Percentiles rank a stretch among this genome's conserved stretches.
These are phyloP conservation scores for Kazachstania africana DNA, from an alignment of 805 yeast species.

Conservation along the genomic window DNA sequence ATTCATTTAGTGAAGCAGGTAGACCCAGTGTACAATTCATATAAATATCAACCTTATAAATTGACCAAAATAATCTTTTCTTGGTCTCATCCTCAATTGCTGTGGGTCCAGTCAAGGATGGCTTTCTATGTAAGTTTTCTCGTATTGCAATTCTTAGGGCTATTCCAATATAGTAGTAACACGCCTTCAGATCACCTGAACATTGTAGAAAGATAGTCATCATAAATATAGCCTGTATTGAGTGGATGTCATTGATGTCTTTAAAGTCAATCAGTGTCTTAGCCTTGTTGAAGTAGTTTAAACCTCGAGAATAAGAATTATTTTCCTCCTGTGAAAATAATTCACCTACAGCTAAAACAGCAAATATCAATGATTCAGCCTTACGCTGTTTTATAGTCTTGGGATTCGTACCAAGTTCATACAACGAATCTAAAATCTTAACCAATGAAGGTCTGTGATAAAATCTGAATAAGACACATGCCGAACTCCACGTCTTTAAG, in stretches of 20 bases:
- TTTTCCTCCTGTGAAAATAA: slow-evolving; percentile 48
- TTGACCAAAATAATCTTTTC: slow-evolving; percentile 79
- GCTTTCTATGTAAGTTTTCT: slow-evolving; percentile 72
- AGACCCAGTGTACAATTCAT: slow-evolving; percentile 79
- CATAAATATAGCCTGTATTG: slow-evolving; percentile 81
- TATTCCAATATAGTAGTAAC: slow-evolving; percentile 82
- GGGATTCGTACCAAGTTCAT: slow-evolving; percentile 41
- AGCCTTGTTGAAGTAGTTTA: slow-evolving; percentile 69
- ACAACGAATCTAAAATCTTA: slow-evolving; percentile 61
- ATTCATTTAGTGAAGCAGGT: slow-evolving; percentile 65
- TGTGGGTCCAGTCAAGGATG: slow-evolving; percentile 45
- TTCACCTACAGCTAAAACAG: slow-evolving; percentile 84
- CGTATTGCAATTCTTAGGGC: slow-evolving; percentile 73
- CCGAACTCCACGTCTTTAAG: slow-evolving; percentile 70
- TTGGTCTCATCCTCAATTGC: slow-evolving; percentile 76
- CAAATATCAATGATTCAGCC: slow-evolving; percentile 68
- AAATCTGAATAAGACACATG: slow-evolving; percentile 75
- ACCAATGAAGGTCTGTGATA: slow-evolving; percentile 76
- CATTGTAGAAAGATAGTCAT: slow-evolving; percentile 77
- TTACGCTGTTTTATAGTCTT: too few species aligned
- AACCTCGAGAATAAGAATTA: slow-evolving; percentile 61
- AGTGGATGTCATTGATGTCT: slow-evolving; percentile 52
- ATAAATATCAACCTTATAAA: slow-evolving; percentile 82
- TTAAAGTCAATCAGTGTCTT: slow-evolving; percentile 60
- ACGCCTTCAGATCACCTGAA: slow-evolving; percentile 74